Evolutionary conservation across 495 filamentous ascomycete species (phyloP).

Genomic region (Trichodelitschia bisporula): DNA sequence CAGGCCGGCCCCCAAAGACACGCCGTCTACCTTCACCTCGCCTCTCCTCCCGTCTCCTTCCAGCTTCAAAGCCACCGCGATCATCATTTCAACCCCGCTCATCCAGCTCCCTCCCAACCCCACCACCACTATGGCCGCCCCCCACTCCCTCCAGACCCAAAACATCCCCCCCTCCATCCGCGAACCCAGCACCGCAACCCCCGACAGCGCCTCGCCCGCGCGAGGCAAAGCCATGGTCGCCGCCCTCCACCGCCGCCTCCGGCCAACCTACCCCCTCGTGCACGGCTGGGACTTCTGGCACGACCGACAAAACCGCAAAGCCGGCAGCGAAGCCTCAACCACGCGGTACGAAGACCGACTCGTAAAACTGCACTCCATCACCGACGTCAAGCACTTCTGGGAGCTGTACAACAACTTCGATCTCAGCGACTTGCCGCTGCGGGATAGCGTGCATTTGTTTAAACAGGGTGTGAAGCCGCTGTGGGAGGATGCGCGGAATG

Average conservation of each 20-base stretch:
- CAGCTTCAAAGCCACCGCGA: too few species aligned
- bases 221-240: constrained; percentile 15
- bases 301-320: constrained; percentile 21
- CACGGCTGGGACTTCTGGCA: constrained; percentile 35
- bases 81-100: too few species aligned
- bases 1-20: too few species aligned
- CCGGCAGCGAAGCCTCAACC: constrained; percentile 2
- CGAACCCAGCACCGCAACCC: constrained; percentile 5
- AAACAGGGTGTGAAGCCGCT: constrained; percentile 64
- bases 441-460: constrained; percentile 72
- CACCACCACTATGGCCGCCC: too few species aligned
- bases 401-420: constrained; percentile 76
- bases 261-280: constrained; percentile 22
- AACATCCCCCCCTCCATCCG: constrained; percentile 7
- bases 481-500: constrained; percentile 77
- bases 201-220: constrained; percentile 14
- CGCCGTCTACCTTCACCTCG: too few species aligned
- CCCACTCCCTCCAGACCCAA: constrained; percentile 6
- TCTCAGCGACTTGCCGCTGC: constrained; percentile 45
- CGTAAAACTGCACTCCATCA: constrained; percentile 39
- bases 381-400: constrained; percentile 65
- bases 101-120: too few species aligned
- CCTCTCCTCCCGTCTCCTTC: too few species aligned
- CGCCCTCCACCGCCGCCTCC: constrained; percentile 21
- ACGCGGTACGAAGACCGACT: constrained; percentile 33